phyloP scores from a whole-genome alignment of 768 basidiomycete genomes.

The Cyathus striatus region DNA sequence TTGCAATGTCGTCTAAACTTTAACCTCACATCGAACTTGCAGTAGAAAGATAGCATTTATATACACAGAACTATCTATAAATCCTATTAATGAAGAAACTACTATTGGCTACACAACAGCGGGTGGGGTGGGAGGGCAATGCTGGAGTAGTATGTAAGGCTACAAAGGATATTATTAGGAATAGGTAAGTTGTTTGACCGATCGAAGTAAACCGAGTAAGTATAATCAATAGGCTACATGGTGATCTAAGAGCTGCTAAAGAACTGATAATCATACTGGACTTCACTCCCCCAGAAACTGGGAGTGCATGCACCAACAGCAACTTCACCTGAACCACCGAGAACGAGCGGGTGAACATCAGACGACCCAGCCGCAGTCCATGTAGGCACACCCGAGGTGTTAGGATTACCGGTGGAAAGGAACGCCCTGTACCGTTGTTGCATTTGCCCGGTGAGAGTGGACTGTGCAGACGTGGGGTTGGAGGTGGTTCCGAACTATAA shows the following conservation, averaged over 20 bases:
- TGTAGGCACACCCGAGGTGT: conserved; percentile 37
- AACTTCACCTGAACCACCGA: conserved; percentile 54
- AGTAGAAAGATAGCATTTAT: no score
- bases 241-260: conserved; percentile 19
- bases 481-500: conserved; percentile 50
- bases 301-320: conserved; percentile 56
- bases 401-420: conserved; percentile 58
- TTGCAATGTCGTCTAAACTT: conserved; percentile 21
- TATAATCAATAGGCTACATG: no score
- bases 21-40: no score
- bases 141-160: no score
- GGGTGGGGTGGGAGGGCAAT: no score
- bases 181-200: no score
- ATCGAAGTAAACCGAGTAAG: no score
- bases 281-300: conserved; percentile 60
- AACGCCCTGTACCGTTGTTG: conserved; percentile 68
- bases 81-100: no score
- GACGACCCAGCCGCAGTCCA: conserved; percentile 53
- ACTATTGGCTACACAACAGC: no score
- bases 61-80: no score
- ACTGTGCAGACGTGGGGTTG: conserved; percentile 50
- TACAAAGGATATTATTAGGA: no score
- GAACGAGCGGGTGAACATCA: conserved; percentile 50
- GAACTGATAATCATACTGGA: conserved; percentile 71
- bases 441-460: conserved; percentile 57